Evolutionary conservation across 1,284 basidiomycete species (phyloP), one percentile per base, ranked within the genome.

Genomic region (Cutaneotrichosporon cyanovorans): DNA sequence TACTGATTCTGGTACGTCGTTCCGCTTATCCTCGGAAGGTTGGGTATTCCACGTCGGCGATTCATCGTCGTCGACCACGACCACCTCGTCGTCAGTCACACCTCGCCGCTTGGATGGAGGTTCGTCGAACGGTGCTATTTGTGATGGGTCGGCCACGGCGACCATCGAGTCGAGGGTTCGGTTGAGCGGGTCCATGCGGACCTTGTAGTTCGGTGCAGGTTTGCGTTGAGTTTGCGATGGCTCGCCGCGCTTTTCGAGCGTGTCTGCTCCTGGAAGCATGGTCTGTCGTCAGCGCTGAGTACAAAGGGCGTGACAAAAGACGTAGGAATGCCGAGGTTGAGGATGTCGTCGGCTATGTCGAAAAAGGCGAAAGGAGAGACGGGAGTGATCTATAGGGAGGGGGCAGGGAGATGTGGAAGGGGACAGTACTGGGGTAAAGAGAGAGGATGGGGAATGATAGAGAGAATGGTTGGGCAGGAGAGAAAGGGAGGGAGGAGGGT

Each of bases 131-230:
- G 30, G 51, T 1, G 48, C 50, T 12, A 64, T 33, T 43, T 68
- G 63, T 2, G 61, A 63, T 1, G 67, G 63, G 31, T 68, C 50
- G 9, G 42, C 20, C 1, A 67, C 58, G 0, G 59, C 80, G 49
- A 93, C 83, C 87, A 95, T 95, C 0, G 88, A 88, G 60, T 97
- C 91, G 11, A 99, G 78, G 0, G 91, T 97, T 35, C 90, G 80
- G 48, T 91, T 85, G 41, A 83, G 77, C 14, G 84, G 75, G 16
- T 93, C 95, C 7, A 89, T 92, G 41, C 95, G 81, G 39, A 98
- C 85, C 76, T 95, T 89, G 65, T 92, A 84, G 42, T 96, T 86
- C 1, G 93, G 86, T 15, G 73, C 72, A 3, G 69, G 53, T 45
- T 71, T 75, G 3, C 45, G 47, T 12, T 37, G 35, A 3, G 5